A percentile compares a stretch with the other conserved stretches of the same genome.
Evolutionary conservation across 768 basidiomycete species (phyloP).

Genomic region (Serendipita sp.): DNA sequence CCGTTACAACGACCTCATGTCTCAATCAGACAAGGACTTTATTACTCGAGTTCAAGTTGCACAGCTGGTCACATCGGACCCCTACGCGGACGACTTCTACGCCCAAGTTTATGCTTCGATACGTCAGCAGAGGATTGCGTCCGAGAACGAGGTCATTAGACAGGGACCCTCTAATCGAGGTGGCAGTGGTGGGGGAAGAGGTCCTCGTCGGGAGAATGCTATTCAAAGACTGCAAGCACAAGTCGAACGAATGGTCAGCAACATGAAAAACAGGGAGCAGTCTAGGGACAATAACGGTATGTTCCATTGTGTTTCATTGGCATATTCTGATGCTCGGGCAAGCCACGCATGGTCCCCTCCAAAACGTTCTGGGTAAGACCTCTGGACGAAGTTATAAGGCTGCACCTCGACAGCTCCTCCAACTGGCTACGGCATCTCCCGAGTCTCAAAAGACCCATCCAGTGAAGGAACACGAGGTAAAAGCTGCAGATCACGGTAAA

Average conservation of each 20-base stretch:
- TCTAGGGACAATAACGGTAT: slow-evolving; percentile 38
- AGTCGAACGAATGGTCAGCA: slow-evolving; percentile 90
- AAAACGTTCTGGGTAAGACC: slow-evolving; percentile 90
- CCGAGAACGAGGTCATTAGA: slow-evolving; percentile 67
- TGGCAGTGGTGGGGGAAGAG: slow-evolving; percentile 36
- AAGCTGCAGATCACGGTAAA: slow-evolving; percentile 22
- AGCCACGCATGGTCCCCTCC: slow-evolving; percentile 56
- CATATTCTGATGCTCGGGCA: slow-evolving; percentile 6
- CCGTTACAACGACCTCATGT: slow-evolving; percentile 89
- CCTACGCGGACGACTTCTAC: slow-evolving; percentile 96
- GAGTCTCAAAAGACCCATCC: slow-evolving; percentile 27
- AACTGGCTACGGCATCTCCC: slow-evolving; percentile 41
- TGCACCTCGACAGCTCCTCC: slow-evolving; percentile 88
- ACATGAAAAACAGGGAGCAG: slow-evolving; percentile 70
- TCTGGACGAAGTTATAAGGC: slow-evolving; percentile 88
- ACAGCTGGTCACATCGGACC: slow-evolving; percentile 92
- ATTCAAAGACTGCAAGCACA: slow-evolving; percentile 91
- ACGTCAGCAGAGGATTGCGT: slow-evolving; percentile 54
- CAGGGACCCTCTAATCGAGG: slow-evolving; percentile 29
- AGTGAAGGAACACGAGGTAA: slow-evolving; percentile 29
- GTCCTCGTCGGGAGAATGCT: slow-evolving; percentile 55
- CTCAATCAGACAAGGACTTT: slow-evolving; percentile 97
- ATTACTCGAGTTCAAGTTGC: slow-evolving; percentile 98
- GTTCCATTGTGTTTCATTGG: background rate
- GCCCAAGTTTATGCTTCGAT: slow-evolving; percentile 89